phyloP scores from a whole-genome alignment of 1,284 basidiomycete species.

The Ceratobasidium sp. region DNA sequence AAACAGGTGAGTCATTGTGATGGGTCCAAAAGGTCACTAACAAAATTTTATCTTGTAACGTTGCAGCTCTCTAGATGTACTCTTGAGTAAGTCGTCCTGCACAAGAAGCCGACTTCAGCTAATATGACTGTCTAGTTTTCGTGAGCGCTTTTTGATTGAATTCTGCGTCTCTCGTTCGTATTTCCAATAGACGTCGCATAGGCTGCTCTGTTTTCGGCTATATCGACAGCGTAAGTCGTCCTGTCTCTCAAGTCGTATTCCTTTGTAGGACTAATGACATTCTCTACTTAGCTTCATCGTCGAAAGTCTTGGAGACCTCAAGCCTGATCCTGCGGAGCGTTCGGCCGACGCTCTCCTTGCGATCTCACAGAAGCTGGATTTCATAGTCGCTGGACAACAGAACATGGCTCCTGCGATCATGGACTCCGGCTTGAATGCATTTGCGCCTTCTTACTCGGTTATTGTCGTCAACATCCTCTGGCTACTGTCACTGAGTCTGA shows the following conservation, averaged over 20 bases:
- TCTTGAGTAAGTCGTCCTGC: neutral
- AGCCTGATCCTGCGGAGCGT: conserved; percentile 4
- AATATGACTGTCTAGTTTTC: neutral
- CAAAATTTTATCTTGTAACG: neutral
- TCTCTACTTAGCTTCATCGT: neutral
- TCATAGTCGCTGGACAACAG: neutral
- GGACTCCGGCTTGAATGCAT: neutral
- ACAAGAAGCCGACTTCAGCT: neutral
- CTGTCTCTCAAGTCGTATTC: no score
- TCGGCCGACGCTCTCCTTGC: conserved; percentile 1
- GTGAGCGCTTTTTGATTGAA: neutral
- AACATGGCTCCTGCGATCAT: neutral
- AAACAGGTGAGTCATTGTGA: neutral
- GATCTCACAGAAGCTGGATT: neutral
- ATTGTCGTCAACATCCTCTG: conserved; percentile 7
- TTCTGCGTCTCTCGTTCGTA: neutral
- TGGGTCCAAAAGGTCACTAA: no score
- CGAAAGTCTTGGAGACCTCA: conserved; percentile 6
- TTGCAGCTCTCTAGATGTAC: conserved; percentile 10
- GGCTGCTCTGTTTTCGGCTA: neutral
- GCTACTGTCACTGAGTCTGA: conserved; percentile 10
- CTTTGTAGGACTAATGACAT: neutral
- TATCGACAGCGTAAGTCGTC: neutral
- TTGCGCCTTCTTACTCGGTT: neutral
- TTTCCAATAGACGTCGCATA: neutral